Percentiles rank a stretch among this genome's conserved stretches.
Evolutionary conservation across 2,329 filamentous ascomycete species (phyloP).

Genomic region (Venturia effusa): DNA sequence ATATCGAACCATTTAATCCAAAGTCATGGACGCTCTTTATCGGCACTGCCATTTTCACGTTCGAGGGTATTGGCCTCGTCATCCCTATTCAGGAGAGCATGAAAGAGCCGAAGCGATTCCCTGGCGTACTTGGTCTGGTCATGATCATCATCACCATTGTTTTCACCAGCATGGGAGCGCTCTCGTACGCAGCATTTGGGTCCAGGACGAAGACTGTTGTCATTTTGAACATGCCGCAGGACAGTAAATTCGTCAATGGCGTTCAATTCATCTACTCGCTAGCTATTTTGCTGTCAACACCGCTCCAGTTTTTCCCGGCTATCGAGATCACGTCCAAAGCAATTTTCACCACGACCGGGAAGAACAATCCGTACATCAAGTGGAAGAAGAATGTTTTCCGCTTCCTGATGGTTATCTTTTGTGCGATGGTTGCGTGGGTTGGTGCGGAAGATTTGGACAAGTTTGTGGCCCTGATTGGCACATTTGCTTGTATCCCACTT

Average conservation of each 20-base stretch:
- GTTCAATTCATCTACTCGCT: conserved; percentile 97
- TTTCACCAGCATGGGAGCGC: conserved; percentile 81
- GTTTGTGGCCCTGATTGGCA: conserved; percentile 91
- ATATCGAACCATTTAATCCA: conserved; percentile 84
- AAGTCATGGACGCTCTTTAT: conserved; percentile 96
- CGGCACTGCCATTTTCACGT: conserved; percentile 97
- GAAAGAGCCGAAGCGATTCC: conserved; percentile 83
- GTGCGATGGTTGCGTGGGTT: conserved; percentile 79
- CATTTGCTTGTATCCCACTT: conserved; percentile 93
- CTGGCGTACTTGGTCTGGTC: conserved; percentile 72
- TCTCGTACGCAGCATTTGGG: conserved; percentile 93
- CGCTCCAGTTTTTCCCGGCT: conserved; percentile 92
- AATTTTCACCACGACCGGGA: conserved; percentile 85
- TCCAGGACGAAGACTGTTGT: conserved; percentile 94
- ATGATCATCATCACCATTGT: conserved; percentile 93
- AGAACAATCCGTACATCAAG: conserved; percentile 97
- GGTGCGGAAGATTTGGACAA: conserved; percentile 92
- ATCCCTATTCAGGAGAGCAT: conserved; percentile 98
- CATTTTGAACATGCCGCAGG: conserved; percentile 89
- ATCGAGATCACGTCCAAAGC: conserved; percentile 95
- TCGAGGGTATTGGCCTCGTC: conserved; percentile 93
- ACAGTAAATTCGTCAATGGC: conserved; percentile 86
- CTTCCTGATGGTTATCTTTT: conserved; percentile 82
- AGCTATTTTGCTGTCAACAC: conserved; percentile 91
- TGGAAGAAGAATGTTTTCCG: conserved; percentile 99